Conservation (phyloP, 2,329 filamentous ascomycete species). For the Coniochaeta pulveracea region DNA sequence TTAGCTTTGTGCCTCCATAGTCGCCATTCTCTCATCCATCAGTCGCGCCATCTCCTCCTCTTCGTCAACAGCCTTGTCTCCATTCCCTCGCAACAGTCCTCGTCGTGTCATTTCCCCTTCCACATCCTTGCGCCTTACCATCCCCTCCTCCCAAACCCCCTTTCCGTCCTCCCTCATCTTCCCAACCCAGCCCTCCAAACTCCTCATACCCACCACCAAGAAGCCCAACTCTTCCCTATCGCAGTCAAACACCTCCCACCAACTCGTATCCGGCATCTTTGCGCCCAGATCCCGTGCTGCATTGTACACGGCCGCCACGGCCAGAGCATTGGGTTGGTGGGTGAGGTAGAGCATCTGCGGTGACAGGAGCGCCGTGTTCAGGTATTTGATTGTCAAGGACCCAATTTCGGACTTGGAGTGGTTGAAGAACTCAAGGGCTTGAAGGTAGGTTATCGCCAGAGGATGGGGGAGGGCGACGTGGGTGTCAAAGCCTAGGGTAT, state of each 20-base stretch:
- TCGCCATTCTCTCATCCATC: conserved; percentile 22
- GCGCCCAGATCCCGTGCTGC: conserved; percentile 66
- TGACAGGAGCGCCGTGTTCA: conserved; percentile 79
- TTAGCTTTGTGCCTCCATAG: conserved; percentile 15
- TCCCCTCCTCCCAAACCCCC: conserved; percentile 38
- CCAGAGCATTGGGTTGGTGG: conserved; percentile 77
- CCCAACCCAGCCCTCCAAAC: conserved; percentile 59
- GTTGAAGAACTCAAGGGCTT: conserved; percentile 61
- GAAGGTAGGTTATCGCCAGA: conserved; percentile 82
- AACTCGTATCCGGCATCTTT: conserved; percentile 72
- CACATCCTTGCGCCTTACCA: conserved; percentile 47
- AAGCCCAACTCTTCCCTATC: conserved; percentile 92
- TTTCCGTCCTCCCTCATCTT: conserved; percentile 46
- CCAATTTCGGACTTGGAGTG: conserved; percentile 41
- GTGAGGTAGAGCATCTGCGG: conserved; percentile 87
- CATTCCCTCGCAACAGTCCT: conserved; percentile 24
- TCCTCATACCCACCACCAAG: conserved; percentile 74
- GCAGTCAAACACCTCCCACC: conserved; percentile 98
- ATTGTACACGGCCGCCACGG: conserved; percentile 84
- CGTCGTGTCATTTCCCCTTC: conserved; percentile 48
- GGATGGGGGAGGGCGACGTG: conserved; percentile 79
- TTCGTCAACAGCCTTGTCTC: conserved; percentile 26
- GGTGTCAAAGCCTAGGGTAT: conserved; percentile 67
- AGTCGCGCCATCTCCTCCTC: conserved; percentile 27
- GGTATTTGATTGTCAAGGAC: conserved; percentile 56